A percentile compares a stretch with the other conserved stretches of the same genome.
Conservation (phyloP, 768 basidiomycete genomes). For the Podaxis carcinomalis region DNA sequence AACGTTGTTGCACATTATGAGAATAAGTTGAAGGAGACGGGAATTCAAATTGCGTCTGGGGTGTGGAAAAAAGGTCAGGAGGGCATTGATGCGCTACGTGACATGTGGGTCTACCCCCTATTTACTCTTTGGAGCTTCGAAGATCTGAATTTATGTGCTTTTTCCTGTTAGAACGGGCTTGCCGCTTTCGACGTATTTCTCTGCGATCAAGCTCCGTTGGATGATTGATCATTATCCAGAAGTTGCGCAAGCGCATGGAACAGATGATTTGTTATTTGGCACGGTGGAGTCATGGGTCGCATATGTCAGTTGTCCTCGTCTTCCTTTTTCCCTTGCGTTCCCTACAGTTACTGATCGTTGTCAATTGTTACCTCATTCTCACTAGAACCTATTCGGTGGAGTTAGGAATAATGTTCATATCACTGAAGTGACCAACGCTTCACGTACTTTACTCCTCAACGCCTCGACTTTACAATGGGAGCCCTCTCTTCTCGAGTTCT, state of each 20-base stretch:
- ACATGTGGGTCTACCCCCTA: constrained; percentile 47
- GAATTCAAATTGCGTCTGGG: constrained; percentile 68
- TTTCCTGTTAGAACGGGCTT: constrained; percentile 68
- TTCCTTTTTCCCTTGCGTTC: constrained; percentile 2
- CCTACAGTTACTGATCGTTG: background rate
- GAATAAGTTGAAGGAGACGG: constrained; percentile 62
- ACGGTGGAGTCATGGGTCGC: constrained; percentile 97
- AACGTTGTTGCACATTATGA: constrained; percentile 79
- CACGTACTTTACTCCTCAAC: constrained; percentile 90
- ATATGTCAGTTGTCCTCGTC: constrained; percentile 53
- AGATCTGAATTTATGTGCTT: background rate
- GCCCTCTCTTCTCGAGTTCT: constrained; percentile 78
- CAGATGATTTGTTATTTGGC: constrained; percentile 83
- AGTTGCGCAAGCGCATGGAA: constrained; percentile 73
- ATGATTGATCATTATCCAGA: constrained; percentile 85
- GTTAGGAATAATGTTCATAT: constrained; percentile 67
- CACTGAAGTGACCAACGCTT: constrained; percentile 93
- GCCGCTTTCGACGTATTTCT: constrained; percentile 97
- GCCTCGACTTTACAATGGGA: constrained; percentile 82
- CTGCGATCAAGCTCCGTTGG: constrained; percentile 94
- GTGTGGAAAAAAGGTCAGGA: constrained; percentile 68
- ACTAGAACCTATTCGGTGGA: constrained; percentile 83
- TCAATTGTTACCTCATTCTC: constrained; percentile 4
- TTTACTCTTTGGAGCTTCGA: constrained; percentile 4
- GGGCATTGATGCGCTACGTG: constrained; percentile 57